Evolutionary conservation across 768 basidiomycete species (phyloP), one percentile per base, ranked within the genome.

Genomic region (Calocera viscosa): DNA sequence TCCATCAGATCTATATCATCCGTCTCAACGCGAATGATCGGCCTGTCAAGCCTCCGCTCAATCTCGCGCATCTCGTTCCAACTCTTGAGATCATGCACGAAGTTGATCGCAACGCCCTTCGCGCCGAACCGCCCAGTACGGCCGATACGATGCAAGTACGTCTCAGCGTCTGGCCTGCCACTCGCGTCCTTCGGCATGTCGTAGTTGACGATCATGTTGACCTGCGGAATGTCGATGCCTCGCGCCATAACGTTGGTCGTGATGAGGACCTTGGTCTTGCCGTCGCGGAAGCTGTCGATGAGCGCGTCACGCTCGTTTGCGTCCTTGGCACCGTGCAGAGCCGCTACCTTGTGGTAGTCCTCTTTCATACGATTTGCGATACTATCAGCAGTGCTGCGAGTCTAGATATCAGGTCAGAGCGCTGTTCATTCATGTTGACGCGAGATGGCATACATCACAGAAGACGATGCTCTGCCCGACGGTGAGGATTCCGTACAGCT

Each of bases 201-300:
- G 74, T 98, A 99, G 78, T 98, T 98, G 76, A 99, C 93, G n/a
- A 98, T 95, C 94, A 99, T 94, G 81, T 97, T 99, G 72, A 99
- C 96, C 79, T 97, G 95, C 66, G 93, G 82, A 73, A 99, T 96
- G 73, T 99, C 96, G 78, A 99, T 98, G 47, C 96, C 96, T 19
- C 96, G 87, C 1, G 96, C 94, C 70, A 98, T 90, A 73, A 99
- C 96, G 77, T 99, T 99, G 40, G 96, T 99, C 65, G 96, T 98
- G 75, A 99, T 99, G 70, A 99, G 79, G 64, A 94, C 94, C 77
- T 99, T 99, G 75, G 93, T 93, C 71, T 88, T 89, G 66, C 96
- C 96, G 72, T 96, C 89, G 39, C 96, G 84, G 86, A 98, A 99
- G 33, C 85, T 86, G 75, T 98, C 94, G 72, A 99, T 94, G 68